phyloP scores from a whole-genome alignment of 2,329 filamentous ascomycete species.

The Colletotrichum viniferum region DNA sequence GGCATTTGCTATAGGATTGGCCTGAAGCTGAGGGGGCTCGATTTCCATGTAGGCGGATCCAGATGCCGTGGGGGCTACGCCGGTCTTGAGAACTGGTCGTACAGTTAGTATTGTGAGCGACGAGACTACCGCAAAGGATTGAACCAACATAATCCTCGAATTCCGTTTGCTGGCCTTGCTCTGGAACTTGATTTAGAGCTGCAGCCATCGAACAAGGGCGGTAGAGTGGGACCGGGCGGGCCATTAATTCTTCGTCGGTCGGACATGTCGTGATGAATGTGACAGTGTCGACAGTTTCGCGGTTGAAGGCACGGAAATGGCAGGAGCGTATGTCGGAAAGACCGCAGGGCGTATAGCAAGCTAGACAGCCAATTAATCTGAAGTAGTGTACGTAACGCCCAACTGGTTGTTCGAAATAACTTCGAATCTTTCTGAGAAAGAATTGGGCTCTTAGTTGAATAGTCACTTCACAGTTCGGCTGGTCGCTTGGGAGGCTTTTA shows the following conservation, averaged over 20 bases:
- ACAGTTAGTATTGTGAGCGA: conserved; percentile 3
- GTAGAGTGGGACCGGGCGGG: conserved; percentile 75
- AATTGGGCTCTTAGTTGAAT: background rate
- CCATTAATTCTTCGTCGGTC: conserved; percentile 92
- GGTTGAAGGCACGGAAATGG: background rate
- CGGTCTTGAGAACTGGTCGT: conserved; percentile 81
- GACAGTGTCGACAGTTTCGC: background rate
- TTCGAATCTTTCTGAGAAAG: background rate
- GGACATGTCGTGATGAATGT: conserved; percentile 57
- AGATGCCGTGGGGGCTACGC: conserved; percentile 89
- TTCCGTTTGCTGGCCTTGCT: conserved; percentile 67
- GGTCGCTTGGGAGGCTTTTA: background rate
- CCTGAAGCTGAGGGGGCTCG: conserved; percentile 47
- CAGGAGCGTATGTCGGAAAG: background rate
- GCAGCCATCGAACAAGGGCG: conserved; percentile 70
- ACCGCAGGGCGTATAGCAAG: background rate
- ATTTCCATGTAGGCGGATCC: conserved; percentile 88
- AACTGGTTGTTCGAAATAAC: background rate
- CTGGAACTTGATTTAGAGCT: conserved; percentile 45
- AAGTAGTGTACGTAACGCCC: background rate
- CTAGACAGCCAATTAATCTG: background rate
- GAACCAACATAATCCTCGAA: conserved; percentile 83
- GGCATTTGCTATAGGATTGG: conserved; percentile 42
- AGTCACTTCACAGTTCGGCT: background rate
- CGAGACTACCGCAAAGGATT: background rate